Base-by-base conservation (phyloP, 805 yeast genomes). In the Metschnikowia gruessii region DNA sequence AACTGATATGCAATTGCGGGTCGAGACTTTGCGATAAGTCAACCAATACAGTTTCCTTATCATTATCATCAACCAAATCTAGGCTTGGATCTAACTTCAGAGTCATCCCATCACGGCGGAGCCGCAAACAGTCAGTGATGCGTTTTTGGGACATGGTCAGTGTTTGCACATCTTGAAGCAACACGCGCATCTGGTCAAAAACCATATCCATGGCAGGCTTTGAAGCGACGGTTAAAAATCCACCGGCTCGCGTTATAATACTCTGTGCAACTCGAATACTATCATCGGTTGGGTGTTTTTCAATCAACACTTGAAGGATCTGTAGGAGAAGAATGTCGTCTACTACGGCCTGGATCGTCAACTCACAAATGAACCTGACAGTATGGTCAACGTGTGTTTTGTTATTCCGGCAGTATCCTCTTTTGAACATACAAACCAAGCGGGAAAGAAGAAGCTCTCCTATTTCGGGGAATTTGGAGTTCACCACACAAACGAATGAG, bases 61-160 rank as follows among this genome's bases (percentile, higher is more conserved):
- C 90, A 0, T 80, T 83, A 16, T 79, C 84, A 26, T 80, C 85
- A 0, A 84, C 84, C 40, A 80, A 60, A 61, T 84, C 90, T 21
- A 84, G 65, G 3, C 67, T 80, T 16, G 68, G 66, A 4, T 65
- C 66, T 2, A 83, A 56, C 0, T 65, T 53, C 4, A 75, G 49
- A n/a, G 18, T 26, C 26, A 41, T 32, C 10, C 50, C 42, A 38
- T 50, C 52, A n/a, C 56, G 48, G 18, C 55, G 47, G 32, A 41
- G 34, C 21, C 39, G 44, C 22, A 55, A 39, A n/a, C 48, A 38
- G 15, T 35, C 49, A 8, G 45, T 37, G 21, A 50, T 37, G 10
- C 46, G 42, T 26, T 40, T 42, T 18, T 50, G 51, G 13, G 51
- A 40, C 10, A 28, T 18, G 2, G 31, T 40, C 46, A 43, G 44